Evolutionary conservation across 805 yeast species (phyloP).

Genomic region (Candida corydali): DNA sequence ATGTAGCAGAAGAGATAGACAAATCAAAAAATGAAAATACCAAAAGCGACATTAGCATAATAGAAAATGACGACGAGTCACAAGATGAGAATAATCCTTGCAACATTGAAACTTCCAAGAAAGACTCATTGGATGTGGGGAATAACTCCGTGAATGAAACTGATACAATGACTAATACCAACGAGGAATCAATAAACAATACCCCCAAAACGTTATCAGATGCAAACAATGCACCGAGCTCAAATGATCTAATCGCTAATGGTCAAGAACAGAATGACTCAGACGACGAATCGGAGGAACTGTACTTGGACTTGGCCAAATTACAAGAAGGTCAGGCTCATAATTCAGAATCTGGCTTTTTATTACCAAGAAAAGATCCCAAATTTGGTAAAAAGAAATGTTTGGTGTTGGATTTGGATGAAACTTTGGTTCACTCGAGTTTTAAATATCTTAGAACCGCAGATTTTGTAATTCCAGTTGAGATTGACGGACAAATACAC

Average conservation of each 20-base stretch:
- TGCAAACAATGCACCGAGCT: not conserved
- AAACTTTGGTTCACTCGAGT: slow-evolving; percentile 92
- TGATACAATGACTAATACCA: slow-evolving; percentile 38
- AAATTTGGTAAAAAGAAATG: slow-evolving; percentile 69
- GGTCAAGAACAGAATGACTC: slow-evolving; percentile 1
- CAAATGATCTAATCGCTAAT: not conserved
- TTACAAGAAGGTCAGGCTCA: slow-evolving; percentile 71
- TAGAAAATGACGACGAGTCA: slow-evolving; percentile 3
- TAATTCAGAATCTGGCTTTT: slow-evolving; percentile 57
- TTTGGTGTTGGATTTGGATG: slow-evolving; percentile 88
- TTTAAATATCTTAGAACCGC: slow-evolving; percentile 89
- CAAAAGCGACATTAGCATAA: not conserved
- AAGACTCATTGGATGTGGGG: slow-evolving; percentile 27
- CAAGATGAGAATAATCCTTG: slow-evolving; percentile 4
- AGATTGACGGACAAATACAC: slow-evolving; percentile 87
- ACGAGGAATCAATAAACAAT: slow-evolving; percentile 20
- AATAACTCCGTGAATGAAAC: slow-evolving; percentile 38
- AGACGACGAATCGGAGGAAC: slow-evolving; percentile 10
- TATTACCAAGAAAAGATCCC: slow-evolving; percentile 52
- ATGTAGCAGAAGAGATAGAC: no score
- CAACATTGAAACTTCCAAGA: slow-evolving; percentile 12
- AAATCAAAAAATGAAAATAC: slow-evolving; percentile 1
- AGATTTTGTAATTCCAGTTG: slow-evolving; percentile 96
- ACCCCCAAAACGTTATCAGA: slow-evolving; percentile 11
- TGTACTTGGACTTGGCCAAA: slow-evolving; percentile 21